Conservation (phyloP, 2,329 filamentous ascomycete species). For the Pseudocercospora cruenta region DNA sequence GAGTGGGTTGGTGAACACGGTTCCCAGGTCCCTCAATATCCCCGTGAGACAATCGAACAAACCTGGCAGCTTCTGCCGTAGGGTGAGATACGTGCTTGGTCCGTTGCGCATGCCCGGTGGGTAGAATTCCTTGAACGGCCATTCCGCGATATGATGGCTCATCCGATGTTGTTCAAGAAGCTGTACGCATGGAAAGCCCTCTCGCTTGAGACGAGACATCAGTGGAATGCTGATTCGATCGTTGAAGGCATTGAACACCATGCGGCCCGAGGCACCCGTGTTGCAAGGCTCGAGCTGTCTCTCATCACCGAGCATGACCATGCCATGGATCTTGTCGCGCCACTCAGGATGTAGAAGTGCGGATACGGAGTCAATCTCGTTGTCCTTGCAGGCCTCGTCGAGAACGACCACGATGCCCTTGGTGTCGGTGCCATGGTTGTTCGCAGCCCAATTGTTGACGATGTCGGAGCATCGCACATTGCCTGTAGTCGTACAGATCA, state of each 20-base stretch:
- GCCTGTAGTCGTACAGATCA: constrained; percentile 30
- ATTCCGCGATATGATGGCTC: constrained; percentile 18
- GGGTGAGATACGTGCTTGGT: constrained; percentile 12
- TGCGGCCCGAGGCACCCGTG: constrained; percentile 17
- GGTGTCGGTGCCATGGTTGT: constrained; percentile 17
- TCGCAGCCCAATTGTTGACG: constrained; percentile 23
- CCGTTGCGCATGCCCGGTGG: constrained; percentile 21
- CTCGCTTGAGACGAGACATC: constrained; percentile 20
- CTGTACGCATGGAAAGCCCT: constrained; percentile 26
- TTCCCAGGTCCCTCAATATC: constrained; percentile 16
- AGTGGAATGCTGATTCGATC: constrained; percentile 23
- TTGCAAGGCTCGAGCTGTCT: constrained; percentile 28
- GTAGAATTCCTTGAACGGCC: constrained; percentile 26
- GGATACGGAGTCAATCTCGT: constrained; percentile 26
- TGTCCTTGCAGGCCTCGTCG: constrained; percentile 30
- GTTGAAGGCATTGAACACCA: constrained; percentile 24
- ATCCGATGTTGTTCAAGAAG: constrained; percentile 28
- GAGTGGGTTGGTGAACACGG: not conserved
- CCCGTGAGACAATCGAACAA: constrained; percentile 16
- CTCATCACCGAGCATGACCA: constrained; percentile 28
- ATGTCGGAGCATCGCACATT: constrained; percentile 24
- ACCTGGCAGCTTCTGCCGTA: constrained; percentile 20
- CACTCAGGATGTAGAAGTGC: constrained; percentile 20
- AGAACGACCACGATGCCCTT: constrained; percentile 24
- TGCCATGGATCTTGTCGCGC: constrained; percentile 23